These are phyloP conservation scores for Solanum stenotomum DNA, from an alignment of 257 asterid species.

Conservation along the genomic window DNA sequence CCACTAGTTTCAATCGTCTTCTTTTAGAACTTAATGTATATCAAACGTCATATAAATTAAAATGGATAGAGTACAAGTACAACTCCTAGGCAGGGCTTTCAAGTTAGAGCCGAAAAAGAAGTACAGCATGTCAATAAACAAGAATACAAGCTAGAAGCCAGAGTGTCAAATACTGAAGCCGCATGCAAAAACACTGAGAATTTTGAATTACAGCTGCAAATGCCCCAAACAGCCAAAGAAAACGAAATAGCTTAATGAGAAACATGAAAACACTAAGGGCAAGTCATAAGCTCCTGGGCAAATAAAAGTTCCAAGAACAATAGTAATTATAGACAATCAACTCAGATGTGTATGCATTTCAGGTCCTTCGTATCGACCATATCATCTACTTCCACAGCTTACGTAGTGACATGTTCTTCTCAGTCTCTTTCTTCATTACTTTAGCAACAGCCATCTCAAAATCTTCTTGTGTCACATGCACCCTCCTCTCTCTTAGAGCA, in stretches of 20 bases:
- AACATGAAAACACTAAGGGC: neutral
- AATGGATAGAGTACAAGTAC: neutral
- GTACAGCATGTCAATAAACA: neutral
- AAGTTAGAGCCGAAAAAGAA: neutral
- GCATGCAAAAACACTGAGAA: neutral
- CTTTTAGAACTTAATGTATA: neutral
- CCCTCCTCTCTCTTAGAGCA: constrained; percentile 93
- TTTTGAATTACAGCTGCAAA: neutral
- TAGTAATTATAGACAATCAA: neutral
- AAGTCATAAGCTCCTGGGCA: neutral
- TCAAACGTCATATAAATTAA: neutral
- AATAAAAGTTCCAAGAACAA: no score
- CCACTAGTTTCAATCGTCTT: no score
- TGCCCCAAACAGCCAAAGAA: neutral
- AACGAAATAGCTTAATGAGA: neutral
- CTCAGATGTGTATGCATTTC: neutral
- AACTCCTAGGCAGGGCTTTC: neutral
- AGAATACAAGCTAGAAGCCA: neutral
- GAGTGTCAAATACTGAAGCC: neutral
- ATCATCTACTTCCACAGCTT: constrained; percentile 78
- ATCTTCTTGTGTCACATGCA: constrained; percentile 95
- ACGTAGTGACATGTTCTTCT: constrained; percentile 85
- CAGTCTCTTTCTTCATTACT: constrained; percentile 96
- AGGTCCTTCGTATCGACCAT: neutral
- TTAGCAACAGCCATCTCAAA: constrained; percentile 98